These are phyloP conservation scores for Nectriaceae sp. DNA, from an alignment of 2,329 filamentous ascomycete species.

Conservation along the genomic window DNA sequence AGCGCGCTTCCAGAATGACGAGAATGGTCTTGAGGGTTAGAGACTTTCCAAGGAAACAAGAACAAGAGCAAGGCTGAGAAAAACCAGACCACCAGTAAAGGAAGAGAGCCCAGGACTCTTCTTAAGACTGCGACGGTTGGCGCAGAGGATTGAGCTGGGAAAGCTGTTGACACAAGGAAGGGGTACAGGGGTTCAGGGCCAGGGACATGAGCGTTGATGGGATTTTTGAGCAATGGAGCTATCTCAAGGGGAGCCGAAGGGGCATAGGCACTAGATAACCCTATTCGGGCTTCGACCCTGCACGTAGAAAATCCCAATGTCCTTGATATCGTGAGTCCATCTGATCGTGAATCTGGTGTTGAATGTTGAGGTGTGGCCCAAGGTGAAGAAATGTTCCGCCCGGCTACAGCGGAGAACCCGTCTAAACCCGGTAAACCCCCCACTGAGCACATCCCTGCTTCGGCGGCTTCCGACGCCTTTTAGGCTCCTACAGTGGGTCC, in stretches of 20 bases:
- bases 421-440: conserved; percentile 2
- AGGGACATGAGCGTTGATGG: too few species aligned
- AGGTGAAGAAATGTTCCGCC: too few species aligned
- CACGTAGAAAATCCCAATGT: background rate
- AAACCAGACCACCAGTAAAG: too few species aligned
- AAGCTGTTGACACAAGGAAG: too few species aligned
- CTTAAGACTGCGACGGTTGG: too few species aligned
- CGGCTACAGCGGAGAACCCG: background rate
- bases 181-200: too few species aligned
- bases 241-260: background rate
- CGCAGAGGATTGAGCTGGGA: too few species aligned
- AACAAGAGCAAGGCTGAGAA: too few species aligned
- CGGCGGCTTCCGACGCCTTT: conserved; percentile 24
- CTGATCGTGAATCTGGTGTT: background rate
- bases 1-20: background rate
- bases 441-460: conserved; percentile 12
- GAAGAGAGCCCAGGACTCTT: too few species aligned
- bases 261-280: background rate
- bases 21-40: background rate
- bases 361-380: background rate
- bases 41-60: too few species aligned
- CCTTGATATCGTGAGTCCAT: background rate
- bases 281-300: too few species aligned
- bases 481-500: conserved; percentile 16
- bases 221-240: background rate